A percentile compares a stretch with the other conserved stretches of the same genome.
Evolutionary conservation across 225 moss, liverwort and hornwort species (phyloP).

Genomic region (Bryum argenteum): DNA sequence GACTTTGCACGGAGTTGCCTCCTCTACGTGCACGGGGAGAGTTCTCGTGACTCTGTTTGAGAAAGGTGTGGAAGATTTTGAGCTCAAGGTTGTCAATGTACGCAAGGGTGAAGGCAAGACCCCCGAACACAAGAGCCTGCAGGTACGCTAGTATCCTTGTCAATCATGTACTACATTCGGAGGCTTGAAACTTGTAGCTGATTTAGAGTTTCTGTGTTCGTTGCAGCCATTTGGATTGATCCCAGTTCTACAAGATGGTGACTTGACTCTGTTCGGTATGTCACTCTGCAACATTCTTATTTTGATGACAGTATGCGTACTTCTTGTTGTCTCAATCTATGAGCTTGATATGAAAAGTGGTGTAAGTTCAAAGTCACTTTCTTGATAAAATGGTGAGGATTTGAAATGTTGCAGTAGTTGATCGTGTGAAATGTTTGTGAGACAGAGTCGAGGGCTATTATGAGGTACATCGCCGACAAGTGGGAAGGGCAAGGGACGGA

Average conservation of each 20-base stretch:
- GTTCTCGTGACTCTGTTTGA: constrained; percentile 48
- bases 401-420: too few relatives aligned
- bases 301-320: neutral
- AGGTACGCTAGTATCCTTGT: constrained; percentile 40
- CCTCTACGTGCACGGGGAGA: constrained; percentile 51
- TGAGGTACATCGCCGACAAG: constrained; percentile 56
- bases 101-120: constrained; percentile 51
- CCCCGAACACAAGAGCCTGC: constrained; percentile 40
- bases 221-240: constrained; percentile 54
- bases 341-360: too few relatives aligned
- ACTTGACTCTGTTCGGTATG: constrained; percentile 46
- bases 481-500: constrained; percentile 57
- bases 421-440: constrained; percentile 4
- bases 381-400: too few relatives aligned
- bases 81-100: constrained; percentile 48
- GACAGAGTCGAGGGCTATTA: constrained; percentile 71
- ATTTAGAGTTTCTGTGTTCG: neutral
- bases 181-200: neutral
- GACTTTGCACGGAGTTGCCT: constrained; percentile 41
- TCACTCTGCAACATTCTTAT: neutral
- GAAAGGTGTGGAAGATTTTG: constrained; percentile 49
- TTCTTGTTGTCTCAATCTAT: too few relatives aligned
- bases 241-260: constrained; percentile 47
- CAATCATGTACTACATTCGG: too few relatives aligned
- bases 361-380: too few relatives aligned